phyloP scores from a whole-genome alignment of 2,329 filamentous ascomycete genomes.

The Cladophialophora chaetospira region DNA sequence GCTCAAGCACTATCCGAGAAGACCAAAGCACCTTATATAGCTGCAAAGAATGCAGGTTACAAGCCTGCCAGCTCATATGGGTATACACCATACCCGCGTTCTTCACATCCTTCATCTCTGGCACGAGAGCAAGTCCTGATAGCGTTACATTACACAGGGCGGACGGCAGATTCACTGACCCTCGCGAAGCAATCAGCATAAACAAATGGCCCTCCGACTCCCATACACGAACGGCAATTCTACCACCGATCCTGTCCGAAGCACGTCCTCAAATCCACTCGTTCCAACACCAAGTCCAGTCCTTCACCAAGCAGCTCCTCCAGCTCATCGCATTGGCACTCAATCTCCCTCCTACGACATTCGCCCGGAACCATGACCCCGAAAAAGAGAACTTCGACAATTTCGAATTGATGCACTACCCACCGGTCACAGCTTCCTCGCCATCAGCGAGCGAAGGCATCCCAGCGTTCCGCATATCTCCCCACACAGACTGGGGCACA shows the following conservation, averaged over 20 bases:
- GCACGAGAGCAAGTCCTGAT: too few relatives aligned
- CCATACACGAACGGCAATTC: constrained; percentile 4
- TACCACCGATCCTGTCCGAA: constrained; percentile 14
- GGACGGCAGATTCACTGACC: constrained; percentile 15
- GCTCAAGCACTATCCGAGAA: constrained; percentile 11
- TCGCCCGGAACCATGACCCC: constrained; percentile 11
- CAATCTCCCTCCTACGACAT: constrained; percentile 9
- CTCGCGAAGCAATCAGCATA: constrained; percentile 25
- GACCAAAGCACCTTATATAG: constrained; percentile 18
- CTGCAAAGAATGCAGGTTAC: constrained; percentile 20
- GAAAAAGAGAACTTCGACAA: constrained; percentile 19
- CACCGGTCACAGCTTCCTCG: constrained; percentile 4
- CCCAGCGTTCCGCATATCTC: constrained; percentile 18
- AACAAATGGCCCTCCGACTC: constrained; percentile 22
- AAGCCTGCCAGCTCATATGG: constrained; percentile 22
- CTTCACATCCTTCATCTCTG: background rate
- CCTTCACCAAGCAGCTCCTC: constrained; percentile 16
- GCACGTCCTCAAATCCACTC: constrained; percentile 14
- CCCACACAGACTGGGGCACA: constrained; percentile 26
- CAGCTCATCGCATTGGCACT: constrained; percentile 21
- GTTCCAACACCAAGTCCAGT: constrained; percentile 15
- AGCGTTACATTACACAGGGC: too few relatives aligned
- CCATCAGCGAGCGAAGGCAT: too few relatives aligned
- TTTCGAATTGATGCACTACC: constrained; percentile 25
- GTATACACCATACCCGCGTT: background rate